phyloP scores from a whole-genome alignment of 176 grass and related monocot species.

The Carex parvula region DNA sequence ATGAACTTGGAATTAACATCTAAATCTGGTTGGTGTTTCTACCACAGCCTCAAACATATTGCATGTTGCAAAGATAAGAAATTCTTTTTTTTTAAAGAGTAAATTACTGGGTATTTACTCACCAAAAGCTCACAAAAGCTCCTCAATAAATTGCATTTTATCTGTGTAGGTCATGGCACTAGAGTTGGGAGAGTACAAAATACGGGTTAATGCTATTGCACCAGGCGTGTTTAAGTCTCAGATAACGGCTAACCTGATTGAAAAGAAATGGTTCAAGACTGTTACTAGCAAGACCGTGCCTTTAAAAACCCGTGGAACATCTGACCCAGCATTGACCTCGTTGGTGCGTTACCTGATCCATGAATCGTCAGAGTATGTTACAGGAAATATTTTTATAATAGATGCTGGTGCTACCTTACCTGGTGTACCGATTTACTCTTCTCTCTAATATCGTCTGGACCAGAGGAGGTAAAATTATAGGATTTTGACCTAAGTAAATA shows the following conservation, averaged over 20 bases:
- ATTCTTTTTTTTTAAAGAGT: background rate
- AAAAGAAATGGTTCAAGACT: conserved; percentile 56
- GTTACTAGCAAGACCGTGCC: conserved; percentile 62
- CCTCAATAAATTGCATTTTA: background rate
- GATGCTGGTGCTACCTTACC: conserved; percentile 61
- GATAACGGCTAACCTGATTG: conserved; percentile 58
- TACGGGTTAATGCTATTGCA: conserved; percentile 73
- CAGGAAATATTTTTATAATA: conserved; percentile 67
- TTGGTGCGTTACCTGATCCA: conserved; percentile 75
- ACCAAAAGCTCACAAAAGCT: background rate
- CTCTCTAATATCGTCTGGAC: conserved; percentile 37
- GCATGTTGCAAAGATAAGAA: background rate
- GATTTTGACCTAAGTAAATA: background rate
- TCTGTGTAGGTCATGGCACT: conserved; percentile 66
- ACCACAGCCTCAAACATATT: background rate
- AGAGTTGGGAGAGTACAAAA: conserved; percentile 64
- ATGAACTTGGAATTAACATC: background rate
- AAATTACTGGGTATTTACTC: background rate
- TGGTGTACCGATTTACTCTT: conserved; percentile 81
- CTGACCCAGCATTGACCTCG: conserved; percentile 66
- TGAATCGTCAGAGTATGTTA: conserved; percentile 61
- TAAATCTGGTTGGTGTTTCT: conserved; percentile 1
- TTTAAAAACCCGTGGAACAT: conserved; percentile 46
- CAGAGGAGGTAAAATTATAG: background rate
- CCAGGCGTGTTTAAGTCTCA: conserved; percentile 84